Evolutionary conservation across 305 asterid species (phyloP), one percentile per base, ranked within the genome.

Genomic region (Ilex paraguariensis): DNA sequence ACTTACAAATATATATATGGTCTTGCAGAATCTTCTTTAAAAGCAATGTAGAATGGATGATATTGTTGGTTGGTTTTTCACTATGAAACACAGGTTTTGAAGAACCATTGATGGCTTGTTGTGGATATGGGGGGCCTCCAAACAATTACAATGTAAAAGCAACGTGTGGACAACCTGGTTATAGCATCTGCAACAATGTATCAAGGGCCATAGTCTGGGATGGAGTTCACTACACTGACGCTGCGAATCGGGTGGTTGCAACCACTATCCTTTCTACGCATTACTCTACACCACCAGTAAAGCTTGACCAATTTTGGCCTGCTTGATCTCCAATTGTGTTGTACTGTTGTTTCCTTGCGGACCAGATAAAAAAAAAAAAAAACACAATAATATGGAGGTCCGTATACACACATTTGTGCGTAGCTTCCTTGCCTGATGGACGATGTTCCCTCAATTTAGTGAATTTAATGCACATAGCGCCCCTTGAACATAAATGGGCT

Each of bases 101-200:
- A 71, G 58, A 77, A 46, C 81, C 91, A 8, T 51, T 77, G 17
- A 74, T 57, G 78, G 73, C 82, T 1, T 84, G 91, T 16, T 72
- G 81, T 9, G 88, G 86, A 33, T 48, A 58, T 51, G 90, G 90
- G 10, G 90, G 85, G 30, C 57, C 69, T 1, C 87, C 85, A 0
- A 79, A 79, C 74, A 84, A 84, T 68, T 80, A 61, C 36, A 69
- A 80, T 49, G 46, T 65, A 3, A 64, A 14, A 33, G 55, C 62
- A 4, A 60, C 44, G 16, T 84, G 87, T 48, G 75, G 86, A 3
- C 66, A 51, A 53, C 61, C 55, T 10, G 79, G 75, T 0, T 72
- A 12, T 65, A 66, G 48, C n/a, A 5, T 76, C 58, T 84, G 91
- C 62, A 42, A 65, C 17, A 59, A 74, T 28, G 75, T 61, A 30